Percentiles rank a stretch among this genome's conserved stretches.
Conservation (phyloP, 805 yeast genomes). For the Nakazawaea wyomingensis region DNA sequence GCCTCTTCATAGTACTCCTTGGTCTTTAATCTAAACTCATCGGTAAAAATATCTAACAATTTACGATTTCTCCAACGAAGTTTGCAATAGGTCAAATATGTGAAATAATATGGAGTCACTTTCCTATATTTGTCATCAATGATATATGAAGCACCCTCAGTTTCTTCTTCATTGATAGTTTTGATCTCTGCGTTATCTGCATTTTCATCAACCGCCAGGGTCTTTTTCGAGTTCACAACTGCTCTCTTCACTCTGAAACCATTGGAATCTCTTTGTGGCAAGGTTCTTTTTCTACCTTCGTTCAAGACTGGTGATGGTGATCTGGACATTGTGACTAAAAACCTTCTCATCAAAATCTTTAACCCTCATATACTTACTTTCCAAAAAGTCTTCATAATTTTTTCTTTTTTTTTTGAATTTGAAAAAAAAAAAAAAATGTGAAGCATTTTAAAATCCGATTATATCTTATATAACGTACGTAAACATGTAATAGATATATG, state of each 20-base stretch:
- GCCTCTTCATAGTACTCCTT: slow-evolving; percentile 57
- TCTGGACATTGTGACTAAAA: neutral
- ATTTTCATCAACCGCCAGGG: slow-evolving; percentile 31
- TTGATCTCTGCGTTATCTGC: slow-evolving; percentile 16
- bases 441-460: too few species aligned
- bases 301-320: slow-evolving; percentile 2
- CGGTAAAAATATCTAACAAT: slow-evolving; percentile 71
- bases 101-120: slow-evolving; percentile 81
- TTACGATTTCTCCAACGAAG: slow-evolving; percentile 86
- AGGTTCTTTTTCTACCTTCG: slow-evolving; percentile 11
- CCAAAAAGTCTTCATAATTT: neutral
- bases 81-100: slow-evolving; percentile 89
- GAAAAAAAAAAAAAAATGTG: too few species aligned
- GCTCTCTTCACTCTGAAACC: slow-evolving; percentile 44
- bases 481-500: too few species aligned
- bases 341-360: slow-evolving; percentile 1
- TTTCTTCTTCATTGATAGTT: slow-evolving; percentile 46
- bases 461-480: too few species aligned
- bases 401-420: neutral
- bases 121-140: slow-evolving; percentile 61
- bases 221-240: slow-evolving; percentile 36
- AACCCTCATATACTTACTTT: neutral
- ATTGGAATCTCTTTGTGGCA: slow-evolving; percentile 32
- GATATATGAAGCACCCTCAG: slow-evolving; percentile 51
- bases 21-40: slow-evolving; percentile 80